A percentile compares a stretch with the other conserved stretches of the same genome.
Evolutionary conservation across 352 stramenopile genomes (phyloP).

Genomic region (Globisporangium uncinulatum): DNA sequence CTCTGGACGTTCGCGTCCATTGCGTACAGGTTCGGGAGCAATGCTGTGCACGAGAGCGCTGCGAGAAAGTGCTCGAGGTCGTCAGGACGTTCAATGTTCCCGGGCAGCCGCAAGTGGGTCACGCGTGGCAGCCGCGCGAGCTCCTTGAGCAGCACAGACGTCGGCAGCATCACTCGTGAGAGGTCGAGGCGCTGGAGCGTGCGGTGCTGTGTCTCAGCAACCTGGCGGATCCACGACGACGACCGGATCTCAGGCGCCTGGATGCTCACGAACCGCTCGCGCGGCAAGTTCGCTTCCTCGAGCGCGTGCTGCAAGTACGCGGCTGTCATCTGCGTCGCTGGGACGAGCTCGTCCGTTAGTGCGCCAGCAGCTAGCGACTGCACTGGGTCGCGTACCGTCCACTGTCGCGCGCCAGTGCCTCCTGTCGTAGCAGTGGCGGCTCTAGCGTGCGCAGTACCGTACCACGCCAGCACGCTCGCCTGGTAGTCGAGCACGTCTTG

Average conservation of each 20-base stretch:
- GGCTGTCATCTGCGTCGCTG: constrained; percentile 33
- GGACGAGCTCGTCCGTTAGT: constrained; percentile 23
- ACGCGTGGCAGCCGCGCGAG: constrained; percentile 44
- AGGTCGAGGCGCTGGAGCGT: constrained; percentile 68
- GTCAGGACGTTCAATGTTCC: constrained; percentile 57
- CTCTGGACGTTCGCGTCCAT: constrained; percentile 53
- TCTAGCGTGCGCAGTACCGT: constrained; percentile 13
- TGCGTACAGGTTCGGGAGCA: constrained; percentile 42
- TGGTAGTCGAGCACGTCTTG: constrained; percentile 12
- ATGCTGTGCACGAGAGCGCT: constrained; percentile 40
- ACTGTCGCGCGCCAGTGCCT: too few species aligned
- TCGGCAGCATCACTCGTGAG: constrained; percentile 41
- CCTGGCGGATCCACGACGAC: constrained; percentile 57
- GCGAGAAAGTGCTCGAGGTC: constrained; percentile 74
- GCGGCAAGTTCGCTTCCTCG: constrained; percentile 34
- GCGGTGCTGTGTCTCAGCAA: constrained; percentile 40
- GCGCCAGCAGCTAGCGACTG: not conserved
- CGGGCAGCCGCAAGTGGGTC: constrained; percentile 54
- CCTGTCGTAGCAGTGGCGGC: not conserved
- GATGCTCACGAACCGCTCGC: constrained; percentile 63
- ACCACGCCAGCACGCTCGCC: constrained; percentile 23
- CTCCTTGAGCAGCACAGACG: constrained; percentile 58
- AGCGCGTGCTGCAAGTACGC: constrained; percentile 45
- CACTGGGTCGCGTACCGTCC: not conserved
- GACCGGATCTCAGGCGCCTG: constrained; percentile 38